A percentile compares a stretch with the other conserved stretches of the same genome.
Conservation (phyloP, 2,329 filamentous ascomycete species). For the Colletotrichum acutatum region DNA sequence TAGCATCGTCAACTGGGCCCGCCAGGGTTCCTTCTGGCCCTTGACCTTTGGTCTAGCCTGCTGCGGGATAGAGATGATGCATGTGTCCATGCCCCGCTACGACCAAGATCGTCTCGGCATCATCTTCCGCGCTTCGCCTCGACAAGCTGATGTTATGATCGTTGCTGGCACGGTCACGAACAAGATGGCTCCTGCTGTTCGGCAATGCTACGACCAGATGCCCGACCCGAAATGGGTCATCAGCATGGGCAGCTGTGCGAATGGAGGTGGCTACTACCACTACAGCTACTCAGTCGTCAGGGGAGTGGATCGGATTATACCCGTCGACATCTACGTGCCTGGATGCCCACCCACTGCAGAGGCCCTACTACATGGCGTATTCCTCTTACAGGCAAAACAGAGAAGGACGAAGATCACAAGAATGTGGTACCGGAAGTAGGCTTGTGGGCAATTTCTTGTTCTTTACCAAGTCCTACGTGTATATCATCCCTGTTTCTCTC, state of each 20-base stretch:
- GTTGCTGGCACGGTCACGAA: slow-evolving; percentile 75
- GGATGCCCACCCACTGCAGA: slow-evolving; percentile 66
- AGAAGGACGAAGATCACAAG: slow-evolving; percentile 58
- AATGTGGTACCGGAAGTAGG: slow-evolving; percentile 63
- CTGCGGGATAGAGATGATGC: slow-evolving; percentile 74
- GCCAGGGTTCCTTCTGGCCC: slow-evolving; percentile 70
- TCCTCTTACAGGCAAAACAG: slow-evolving; percentile 78
- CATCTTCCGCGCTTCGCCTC: slow-evolving; percentile 74
- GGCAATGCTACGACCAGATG: slow-evolving; percentile 76
- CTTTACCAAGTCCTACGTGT: neutral
- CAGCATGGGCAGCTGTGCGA: slow-evolving; percentile 78
- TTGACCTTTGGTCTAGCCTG: slow-evolving; percentile 71
- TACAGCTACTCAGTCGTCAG: slow-evolving; percentile 76
- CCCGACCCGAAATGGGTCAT: slow-evolving; percentile 72
- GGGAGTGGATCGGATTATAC: slow-evolving; percentile 73
- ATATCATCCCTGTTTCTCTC: neutral
- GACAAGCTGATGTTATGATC: slow-evolving; percentile 74
- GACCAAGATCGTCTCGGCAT: slow-evolving; percentile 73
- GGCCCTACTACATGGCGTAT: slow-evolving; percentile 66
- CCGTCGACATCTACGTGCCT: slow-evolving; percentile 76
- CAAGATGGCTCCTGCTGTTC: slow-evolving; percentile 74
- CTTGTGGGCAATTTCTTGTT: neutral
- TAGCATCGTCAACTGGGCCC: slow-evolving; percentile 66
- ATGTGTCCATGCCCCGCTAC: slow-evolving; percentile 70
- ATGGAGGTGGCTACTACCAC: slow-evolving; percentile 80